Base-by-base conservation (phyloP, 2,329 filamentous ascomycete species). In the Pyrenophora graminea region DNA sequence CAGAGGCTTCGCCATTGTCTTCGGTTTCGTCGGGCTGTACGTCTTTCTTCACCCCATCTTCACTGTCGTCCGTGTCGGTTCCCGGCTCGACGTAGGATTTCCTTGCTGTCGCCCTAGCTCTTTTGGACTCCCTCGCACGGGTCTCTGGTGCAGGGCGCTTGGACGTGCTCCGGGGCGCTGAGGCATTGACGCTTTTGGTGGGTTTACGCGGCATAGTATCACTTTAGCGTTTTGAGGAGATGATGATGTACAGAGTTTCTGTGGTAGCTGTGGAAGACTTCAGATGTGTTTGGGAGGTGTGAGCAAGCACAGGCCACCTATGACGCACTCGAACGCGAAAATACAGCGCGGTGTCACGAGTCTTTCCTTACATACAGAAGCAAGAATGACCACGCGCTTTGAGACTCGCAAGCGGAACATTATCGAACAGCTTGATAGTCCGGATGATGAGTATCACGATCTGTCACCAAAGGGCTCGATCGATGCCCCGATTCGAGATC, bases 391-490 rank as follows among this genome's bases (percentile, higher is more conserved):
- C 36, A 61, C 49, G 33, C 65, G 64, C 15, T 79, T 79, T 53
- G 53, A 64, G 27, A 58, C 63, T 39, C 88, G 85, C 69, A 97
- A 97, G 74, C 70, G 75, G 44, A 85, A 82, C 53, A 95, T 96
- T 58, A 76, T 97, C 12, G 75, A 80, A 36, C 83, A 87, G 59
- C 85, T 97, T 3, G 77, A 84, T 7, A 79, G 85, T 3, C 88
- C 91, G 1, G 82, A 84, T 37, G 80, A 79, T 3, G 82, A 88
- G 52, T 96, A 96, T 73, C 83, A 84, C 34, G 93, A 97, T 73
- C 81, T 88, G 6, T 96, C 90, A 1, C 92, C 93, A 2, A 97
- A 97, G 76, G 93, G 92, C 13, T 88, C 86, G 0, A 83, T 97
- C 17, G 93, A 97, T 71, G 83, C 78, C 40, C 88, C 85, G 1